Conservation (phyloP, 2,329 filamentous ascomycete species). For the Blastomyces emzantsi region DNA sequence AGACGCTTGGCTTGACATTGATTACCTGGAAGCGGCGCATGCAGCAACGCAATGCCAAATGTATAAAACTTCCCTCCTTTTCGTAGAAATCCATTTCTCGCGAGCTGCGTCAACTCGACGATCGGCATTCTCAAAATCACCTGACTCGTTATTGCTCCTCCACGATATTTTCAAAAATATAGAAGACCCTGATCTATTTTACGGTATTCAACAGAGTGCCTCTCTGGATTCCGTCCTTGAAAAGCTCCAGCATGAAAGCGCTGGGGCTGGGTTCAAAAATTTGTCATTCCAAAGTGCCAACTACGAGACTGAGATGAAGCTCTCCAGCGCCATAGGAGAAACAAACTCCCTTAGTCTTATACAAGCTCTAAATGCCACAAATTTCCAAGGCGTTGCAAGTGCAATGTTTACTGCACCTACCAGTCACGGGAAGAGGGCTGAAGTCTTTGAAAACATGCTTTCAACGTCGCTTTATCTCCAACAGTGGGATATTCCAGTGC, state of each 20-base stretch:
- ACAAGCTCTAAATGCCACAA: constrained; percentile 67
- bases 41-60: constrained; percentile 72
- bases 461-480: constrained; percentile 72
- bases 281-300: constrained; percentile 85
- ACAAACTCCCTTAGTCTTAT: constrained; percentile 62
- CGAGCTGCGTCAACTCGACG: constrained; percentile 53
- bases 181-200: constrained; percentile 93
- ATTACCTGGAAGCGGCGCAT: constrained; percentile 59
- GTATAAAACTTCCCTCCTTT: constrained; percentile 76
- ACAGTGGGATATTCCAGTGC: constrained; percentile 82
- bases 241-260: constrained; percentile 79
- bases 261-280: constrained; percentile 73
- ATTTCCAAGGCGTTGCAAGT: constrained; percentile 76
- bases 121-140: constrained; percentile 50
- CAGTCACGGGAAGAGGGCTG: constrained; percentile 38
- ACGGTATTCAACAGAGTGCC: constrained; percentile 72
- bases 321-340: constrained; percentile 46
- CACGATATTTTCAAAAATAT: constrained; percentile 82
- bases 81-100: constrained; percentile 63
- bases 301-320: constrained; percentile 73
- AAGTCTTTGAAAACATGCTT: constrained; percentile 63
- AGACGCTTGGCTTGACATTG: constrained; percentile 74
- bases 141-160: constrained; percentile 58
- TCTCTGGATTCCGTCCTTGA: constrained; percentile 69
- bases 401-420: constrained; percentile 60